These are phyloP conservation scores for Venturia oleaginea DNA, from an alignment of 2,329 filamentous ascomycete species.

Conservation along the genomic window DNA sequence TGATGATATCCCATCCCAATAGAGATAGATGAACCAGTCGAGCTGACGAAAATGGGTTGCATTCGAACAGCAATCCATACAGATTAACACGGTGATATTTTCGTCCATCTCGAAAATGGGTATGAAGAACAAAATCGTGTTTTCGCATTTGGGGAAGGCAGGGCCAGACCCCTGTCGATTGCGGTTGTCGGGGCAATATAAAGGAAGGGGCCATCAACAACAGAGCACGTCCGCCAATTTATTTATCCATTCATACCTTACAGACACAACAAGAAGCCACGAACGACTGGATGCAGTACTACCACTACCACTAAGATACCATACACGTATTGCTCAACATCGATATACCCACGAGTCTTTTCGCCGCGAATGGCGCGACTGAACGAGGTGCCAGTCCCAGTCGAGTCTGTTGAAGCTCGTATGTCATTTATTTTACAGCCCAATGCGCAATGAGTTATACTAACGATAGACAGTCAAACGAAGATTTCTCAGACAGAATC, in stretches of 20 bases:
- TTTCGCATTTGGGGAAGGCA: background rate
- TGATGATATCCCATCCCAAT: too few species aligned
- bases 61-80: too few species aligned
- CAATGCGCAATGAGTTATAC: conserved; percentile 18
- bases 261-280: conserved; percentile 4
- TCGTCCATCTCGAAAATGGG: too few species aligned
- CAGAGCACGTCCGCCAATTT: background rate
- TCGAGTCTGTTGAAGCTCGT: conserved; percentile 64
- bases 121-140: background rate
- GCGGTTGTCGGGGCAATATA: background rate
- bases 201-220: background rate
- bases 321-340: background rate
- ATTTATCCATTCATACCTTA: background rate
- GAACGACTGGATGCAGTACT: background rate
- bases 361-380: conserved; percentile 59
- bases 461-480: conserved; percentile 62
- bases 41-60: too few species aligned
- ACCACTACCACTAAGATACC: background rate
- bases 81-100: too few species aligned
- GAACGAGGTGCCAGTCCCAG: conserved; percentile 62
- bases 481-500: conserved; percentile 73
- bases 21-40: too few species aligned
- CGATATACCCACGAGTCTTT: background rate
- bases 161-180: background rate
- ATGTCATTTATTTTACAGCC: conserved; percentile 32